Percentiles rank a stretch among this genome's conserved stretches.
Evolutionary conservation across 1,284 basidiomycete genomes (phyloP).

Genomic region (Psilocybe mexicana): DNA sequence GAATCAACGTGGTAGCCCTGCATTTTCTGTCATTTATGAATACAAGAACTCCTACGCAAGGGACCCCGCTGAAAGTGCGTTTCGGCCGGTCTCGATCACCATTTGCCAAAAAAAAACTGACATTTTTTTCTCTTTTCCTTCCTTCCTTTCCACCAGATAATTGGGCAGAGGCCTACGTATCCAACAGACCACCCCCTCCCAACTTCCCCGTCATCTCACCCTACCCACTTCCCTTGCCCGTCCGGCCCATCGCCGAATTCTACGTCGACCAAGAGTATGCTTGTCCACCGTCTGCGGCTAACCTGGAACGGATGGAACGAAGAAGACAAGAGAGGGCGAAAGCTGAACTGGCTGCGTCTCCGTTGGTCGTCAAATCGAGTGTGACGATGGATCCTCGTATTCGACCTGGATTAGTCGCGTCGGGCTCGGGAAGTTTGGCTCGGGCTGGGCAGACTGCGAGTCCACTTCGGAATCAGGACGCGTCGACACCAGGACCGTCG

Average conservation of each 20-base stretch:
- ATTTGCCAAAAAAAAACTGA: too few relatives aligned
- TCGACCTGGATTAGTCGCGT: neutral
- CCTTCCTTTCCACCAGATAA: too few relatives aligned
- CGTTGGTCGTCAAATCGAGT: neutral
- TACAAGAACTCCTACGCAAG: slow-evolving; percentile 32
- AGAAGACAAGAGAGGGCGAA: neutral
- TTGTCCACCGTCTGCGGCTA: neutral
- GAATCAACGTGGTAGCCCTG: slow-evolving; percentile 12
- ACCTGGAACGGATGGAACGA: neutral
- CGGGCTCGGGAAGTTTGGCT: too few relatives aligned
- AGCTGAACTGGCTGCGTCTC: too few relatives aligned
- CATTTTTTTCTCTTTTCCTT: too few relatives aligned
- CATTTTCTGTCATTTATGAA: slow-evolving; percentile 35
- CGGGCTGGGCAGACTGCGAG: too few relatives aligned
- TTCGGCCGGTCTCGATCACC: neutral
- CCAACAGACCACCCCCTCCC: neutral
- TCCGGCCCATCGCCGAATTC: neutral
- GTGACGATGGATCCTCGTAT: neutral
- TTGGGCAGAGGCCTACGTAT: slow-evolving; percentile 28
- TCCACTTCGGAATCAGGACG: too few relatives aligned
- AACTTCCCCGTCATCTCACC: slow-evolving; percentile 7
- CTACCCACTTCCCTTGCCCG: slow-evolving; percentile 3
- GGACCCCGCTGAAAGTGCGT: slow-evolving; percentile 30
- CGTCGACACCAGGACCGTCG: neutral
- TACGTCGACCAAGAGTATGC: neutral